phyloP scores from a whole-genome alignment of 2,329 filamentous ascomycete genomes.

The Fusarium cyanostomum region DNA sequence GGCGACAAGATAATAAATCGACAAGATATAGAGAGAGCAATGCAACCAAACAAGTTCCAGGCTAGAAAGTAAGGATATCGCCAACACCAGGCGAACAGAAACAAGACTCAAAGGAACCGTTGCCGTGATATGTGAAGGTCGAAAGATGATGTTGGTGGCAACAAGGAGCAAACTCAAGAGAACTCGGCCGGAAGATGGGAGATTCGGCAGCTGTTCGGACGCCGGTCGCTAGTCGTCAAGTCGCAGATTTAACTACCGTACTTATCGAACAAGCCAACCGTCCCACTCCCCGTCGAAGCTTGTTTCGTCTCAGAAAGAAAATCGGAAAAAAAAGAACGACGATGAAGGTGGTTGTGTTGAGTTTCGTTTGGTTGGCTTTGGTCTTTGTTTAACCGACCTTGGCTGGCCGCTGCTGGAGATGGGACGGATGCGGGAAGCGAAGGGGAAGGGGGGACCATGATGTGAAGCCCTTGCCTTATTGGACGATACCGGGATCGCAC shows the following conservation, averaged over 20 bases:
- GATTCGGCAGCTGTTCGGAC: constrained; percentile 30
- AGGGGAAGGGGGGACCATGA: constrained; percentile 25
- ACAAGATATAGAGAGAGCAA: not conserved
- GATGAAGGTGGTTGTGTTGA: constrained; percentile 26
- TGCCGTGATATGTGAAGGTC: constrained; percentile 21
- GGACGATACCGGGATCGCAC: constrained; percentile 39
- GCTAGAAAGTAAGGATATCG: constrained; percentile 1
- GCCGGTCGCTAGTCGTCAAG: not conserved
- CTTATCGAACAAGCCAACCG: not conserved
- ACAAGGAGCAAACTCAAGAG: constrained; percentile 33
- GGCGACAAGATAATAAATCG: not conserved
- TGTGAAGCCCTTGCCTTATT: constrained; percentile 26
- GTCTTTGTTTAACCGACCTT: constrained; percentile 37
- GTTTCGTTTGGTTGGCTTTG: constrained; percentile 24
- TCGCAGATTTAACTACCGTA: not conserved
- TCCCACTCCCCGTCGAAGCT: constrained; percentile 7
- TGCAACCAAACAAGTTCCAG: constrained; percentile 2
- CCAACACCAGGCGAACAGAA: constrained; percentile 8
- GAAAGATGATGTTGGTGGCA: constrained; percentile 29
- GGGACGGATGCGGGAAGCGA: constrained; percentile 42
- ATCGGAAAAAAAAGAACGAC: constrained; percentile 11
- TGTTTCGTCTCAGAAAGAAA: constrained; percentile 4
- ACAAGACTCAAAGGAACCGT: constrained; percentile 8
- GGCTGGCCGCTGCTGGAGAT: constrained; percentile 34
- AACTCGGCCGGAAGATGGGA: constrained; percentile 37